Conservation (phyloP, 179 eudicot genomes). For the Spinacia oleracea region DNA sequence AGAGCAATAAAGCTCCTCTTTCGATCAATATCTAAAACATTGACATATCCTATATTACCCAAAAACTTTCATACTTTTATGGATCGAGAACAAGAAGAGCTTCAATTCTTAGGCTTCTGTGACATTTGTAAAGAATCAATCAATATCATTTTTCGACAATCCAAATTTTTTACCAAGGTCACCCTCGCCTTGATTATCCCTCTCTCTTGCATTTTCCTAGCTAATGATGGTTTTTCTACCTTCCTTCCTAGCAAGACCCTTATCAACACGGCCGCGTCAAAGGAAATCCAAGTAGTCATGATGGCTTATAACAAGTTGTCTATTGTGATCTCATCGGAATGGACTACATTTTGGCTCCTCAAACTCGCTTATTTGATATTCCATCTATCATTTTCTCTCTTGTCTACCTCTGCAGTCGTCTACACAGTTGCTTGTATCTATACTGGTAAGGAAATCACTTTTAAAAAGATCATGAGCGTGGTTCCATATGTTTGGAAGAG, state of each 20-base stretch:
- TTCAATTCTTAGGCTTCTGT: conserved; percentile 46
- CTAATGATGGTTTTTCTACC: conserved; percentile 39
- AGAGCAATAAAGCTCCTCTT: conserved; percentile 16
- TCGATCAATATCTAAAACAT: background rate
- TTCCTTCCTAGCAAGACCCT: conserved; percentile 43
- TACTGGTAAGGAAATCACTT: conserved; percentile 45
- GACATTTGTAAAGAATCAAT: conserved; percentile 41
- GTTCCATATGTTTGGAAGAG: conserved; percentile 68
- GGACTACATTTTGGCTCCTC: conserved; percentile 37
- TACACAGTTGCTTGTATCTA: conserved; percentile 57
- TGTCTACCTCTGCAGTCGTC: conserved; percentile 59
- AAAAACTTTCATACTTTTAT: conserved; percentile 16
- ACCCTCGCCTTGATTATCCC: conserved; percentile 61
- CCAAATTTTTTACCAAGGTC: conserved; percentile 46
- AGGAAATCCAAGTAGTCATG: conserved; percentile 22
- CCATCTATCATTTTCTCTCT: conserved; percentile 52
- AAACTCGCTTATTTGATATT: conserved; percentile 40
- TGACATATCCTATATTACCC: too few relatives aligned
- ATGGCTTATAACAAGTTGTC: conserved; percentile 23
- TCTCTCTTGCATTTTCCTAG: conserved; percentile 52
- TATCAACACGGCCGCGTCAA: conserved; percentile 25
- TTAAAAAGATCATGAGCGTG: conserved; percentile 44
- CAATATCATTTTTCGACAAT: conserved; percentile 27
- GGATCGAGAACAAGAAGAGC: conserved; percentile 54
- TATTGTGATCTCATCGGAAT: conserved; percentile 37